phyloP scores from a whole-genome alignment of 2,329 filamentous ascomycete genomes.

The Cladosporium sphaerospermum region DNA sequence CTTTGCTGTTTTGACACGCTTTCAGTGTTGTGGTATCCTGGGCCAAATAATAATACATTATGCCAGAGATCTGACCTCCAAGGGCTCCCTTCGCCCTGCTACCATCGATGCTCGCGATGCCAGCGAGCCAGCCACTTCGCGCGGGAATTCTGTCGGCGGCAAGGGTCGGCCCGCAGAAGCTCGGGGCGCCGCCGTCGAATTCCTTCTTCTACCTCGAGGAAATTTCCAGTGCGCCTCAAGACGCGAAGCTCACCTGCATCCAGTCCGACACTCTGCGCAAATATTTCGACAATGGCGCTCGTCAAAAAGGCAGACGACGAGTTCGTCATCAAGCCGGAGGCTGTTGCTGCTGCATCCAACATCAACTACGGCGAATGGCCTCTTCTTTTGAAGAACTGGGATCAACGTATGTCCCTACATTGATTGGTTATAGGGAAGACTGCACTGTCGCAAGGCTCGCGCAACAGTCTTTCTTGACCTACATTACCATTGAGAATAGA shows the following conservation, averaged over 20 bases:
- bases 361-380: conserved; percentile 89
- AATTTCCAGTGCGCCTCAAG: neutral
- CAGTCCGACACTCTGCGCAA: neutral
- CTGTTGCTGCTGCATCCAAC: conserved; percentile 63
- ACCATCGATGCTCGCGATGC: no score
- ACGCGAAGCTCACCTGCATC: neutral
- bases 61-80: no score
- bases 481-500: conserved; percentile 8
- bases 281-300: conserved; percentile 23
- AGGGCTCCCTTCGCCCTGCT: no score
- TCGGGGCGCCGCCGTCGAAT: no score
- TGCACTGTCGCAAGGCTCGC: neutral
- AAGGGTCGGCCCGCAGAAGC: no score
- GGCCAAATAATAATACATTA: no score
- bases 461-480: conserved; percentile 10
- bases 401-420: conserved; percentile 60
- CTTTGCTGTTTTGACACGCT: no score
- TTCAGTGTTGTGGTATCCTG: no score
- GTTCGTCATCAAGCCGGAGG: conserved; percentile 88
- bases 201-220: no score
- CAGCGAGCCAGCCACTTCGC: no score
- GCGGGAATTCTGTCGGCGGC: no score
- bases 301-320: conserved; percentile 53
- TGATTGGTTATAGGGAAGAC: conserved; percentile 8
- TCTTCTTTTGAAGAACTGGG: conserved; percentile 91